Conservation (phyloP, 495 filamentous ascomycete genomes). For the Aspergillus ostianus region DNA sequence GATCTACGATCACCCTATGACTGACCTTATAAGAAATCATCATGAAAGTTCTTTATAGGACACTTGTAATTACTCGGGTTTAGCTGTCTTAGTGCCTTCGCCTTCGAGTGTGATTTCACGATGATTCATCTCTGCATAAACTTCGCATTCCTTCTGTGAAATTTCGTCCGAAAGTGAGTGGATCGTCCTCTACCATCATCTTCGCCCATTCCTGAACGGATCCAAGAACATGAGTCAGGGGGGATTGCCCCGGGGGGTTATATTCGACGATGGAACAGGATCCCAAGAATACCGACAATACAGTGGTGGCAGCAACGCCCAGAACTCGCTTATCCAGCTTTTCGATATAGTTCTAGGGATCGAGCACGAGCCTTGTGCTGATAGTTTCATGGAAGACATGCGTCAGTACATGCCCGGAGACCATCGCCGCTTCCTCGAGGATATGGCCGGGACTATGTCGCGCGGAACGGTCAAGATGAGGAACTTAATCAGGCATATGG, state of each 20-base stretch:
- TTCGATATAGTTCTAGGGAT: conserved; percentile 78
- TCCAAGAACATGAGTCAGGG: conserved; percentile 83
- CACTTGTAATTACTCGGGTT: too few relatives aligned
- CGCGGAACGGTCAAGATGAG: conserved; percentile 49
- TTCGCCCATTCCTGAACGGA: conserved; percentile 80
- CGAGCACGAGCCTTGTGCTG: conserved; percentile 71
- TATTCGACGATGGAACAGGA: conserved; percentile 69
- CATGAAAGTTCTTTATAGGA: too few relatives aligned
- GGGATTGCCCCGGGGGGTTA: conserved; percentile 72
- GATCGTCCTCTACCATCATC: conserved; percentile 73
- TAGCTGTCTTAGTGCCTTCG: too few relatives aligned
- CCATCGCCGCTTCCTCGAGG: conserved; percentile 73
- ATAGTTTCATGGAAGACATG: conserved; percentile 58
- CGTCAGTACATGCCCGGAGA: conserved; percentile 84
- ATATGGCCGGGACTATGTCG: conserved; percentile 81
- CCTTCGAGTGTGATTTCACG: too few relatives aligned
- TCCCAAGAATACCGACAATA: conserved; percentile 63
- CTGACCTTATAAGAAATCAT: too few relatives aligned
- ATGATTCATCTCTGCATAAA: too few relatives aligned
- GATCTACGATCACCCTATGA: too few relatives aligned
- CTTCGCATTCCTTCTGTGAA: too few relatives aligned
- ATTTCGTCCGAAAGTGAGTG: too few relatives aligned
- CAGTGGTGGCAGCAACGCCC: conserved; percentile 79
- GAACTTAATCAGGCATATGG: conserved; percentile 69
- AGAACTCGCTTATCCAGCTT: conserved; percentile 82